phyloP scores from a whole-genome alignment of 75 land plant species.

The Azolla pinnata region DNA sequence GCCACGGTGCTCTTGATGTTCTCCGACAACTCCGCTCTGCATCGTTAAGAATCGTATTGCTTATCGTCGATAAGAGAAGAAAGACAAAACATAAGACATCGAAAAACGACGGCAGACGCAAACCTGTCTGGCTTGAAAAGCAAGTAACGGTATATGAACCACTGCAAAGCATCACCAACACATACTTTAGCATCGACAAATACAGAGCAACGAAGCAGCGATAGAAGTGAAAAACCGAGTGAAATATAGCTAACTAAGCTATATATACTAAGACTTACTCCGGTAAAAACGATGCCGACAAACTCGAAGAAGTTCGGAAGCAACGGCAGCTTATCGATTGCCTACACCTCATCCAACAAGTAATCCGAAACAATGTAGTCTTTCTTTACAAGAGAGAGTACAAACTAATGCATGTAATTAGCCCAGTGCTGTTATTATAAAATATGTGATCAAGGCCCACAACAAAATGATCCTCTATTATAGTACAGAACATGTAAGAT shows the following conservation, averaged over 20 bases:
- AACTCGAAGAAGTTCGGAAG: conserved; percentile 63
- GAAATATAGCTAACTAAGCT: neutral
- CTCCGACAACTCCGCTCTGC: conserved; percentile 72
- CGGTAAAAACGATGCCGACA: conserved; percentile 72
- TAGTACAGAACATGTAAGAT: too few species aligned
- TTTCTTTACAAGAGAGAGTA: too few species aligned
- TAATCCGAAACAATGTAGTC: too few species aligned
- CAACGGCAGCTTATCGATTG: conserved; percentile 83
- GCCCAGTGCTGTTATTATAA: too few species aligned
- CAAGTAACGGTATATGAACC: conserved; percentile 90
- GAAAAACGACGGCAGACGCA: conserved; percentile 7
- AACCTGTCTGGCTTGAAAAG: conserved; percentile 96
- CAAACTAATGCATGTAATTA: too few species aligned
- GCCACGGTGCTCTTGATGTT: conserved; percentile 44
- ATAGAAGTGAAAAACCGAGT: neutral
- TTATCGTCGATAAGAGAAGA: neutral
- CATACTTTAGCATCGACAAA: neutral
- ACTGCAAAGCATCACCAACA: conserved; percentile 41
- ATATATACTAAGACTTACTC: conserved; percentile 35
- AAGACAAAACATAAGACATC: neutral
- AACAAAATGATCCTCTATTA: too few species aligned
- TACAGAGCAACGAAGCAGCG: neutral
- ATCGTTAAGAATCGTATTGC: neutral
- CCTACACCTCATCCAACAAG: conserved; percentile 34
- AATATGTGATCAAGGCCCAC: too few species aligned